Evolutionary conservation across 2,329 filamentous ascomycete species (phyloP), one percentile per base, ranked within the genome.

Genomic region (Aspergillus sp.): DNA sequence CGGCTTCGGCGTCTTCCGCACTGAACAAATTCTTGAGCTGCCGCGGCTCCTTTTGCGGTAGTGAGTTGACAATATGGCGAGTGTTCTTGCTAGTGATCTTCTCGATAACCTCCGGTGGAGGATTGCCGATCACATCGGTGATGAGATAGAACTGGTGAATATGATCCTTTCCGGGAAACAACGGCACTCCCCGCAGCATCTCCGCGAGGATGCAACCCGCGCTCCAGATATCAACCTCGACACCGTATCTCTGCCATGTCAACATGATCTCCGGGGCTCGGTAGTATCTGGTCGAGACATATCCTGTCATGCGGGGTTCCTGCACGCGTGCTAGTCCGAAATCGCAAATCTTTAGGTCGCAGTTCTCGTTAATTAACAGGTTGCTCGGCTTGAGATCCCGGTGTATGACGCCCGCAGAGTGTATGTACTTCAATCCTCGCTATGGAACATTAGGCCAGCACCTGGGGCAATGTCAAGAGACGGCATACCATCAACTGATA

Each of bases 121-220:
- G 94, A 36, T 93, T 97, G 43, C 94, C 94, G 36, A 99, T 83
- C 32, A 97, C 82, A 72, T 97, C 94, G 13, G 94, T 97, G 72
- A 97, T 99, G 79, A 97, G 97, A 61, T 92, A 97, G 76, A 99
- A 97, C 73, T 99, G 94, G 77, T 99, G 96, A 74, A 97, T 94
- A 70, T 99, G 94, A 70, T 99, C 94, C 78, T 97, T 97, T 71
- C 94, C 94, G 0, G 94, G 94, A 80, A 99, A 99, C 20, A 99
- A 79, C 21, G 94, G 94, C 78, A 96, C 97, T 68, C 94, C 93
- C 76, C 96, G 92, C 53, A 99, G 83, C 94, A 99, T 99, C 78
- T 99, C 94, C 36, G 94, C 94, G 65, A 97, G 97, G 70, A 99
- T 97, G 76, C 94, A 99, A 56, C 93, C 94, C n/a, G 92, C 93